Evolutionary conservation across 352 stramenopile species (phyloP).

Genomic region (Blastocystis sp.): DNA sequence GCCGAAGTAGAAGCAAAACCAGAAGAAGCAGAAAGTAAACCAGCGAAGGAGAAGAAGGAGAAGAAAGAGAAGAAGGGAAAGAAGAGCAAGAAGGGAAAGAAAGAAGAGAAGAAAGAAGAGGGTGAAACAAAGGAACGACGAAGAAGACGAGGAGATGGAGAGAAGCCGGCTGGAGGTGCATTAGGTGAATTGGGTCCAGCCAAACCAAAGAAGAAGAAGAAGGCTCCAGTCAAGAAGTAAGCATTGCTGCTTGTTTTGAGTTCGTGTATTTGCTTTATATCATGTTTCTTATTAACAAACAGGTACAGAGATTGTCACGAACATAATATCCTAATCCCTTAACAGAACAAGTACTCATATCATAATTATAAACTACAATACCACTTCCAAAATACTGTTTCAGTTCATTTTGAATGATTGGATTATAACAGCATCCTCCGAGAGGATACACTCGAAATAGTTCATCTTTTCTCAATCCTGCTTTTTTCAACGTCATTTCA

Average conservation of each 20-base stretch:
- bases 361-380: background rate
- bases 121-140: slow-evolving; percentile 36
- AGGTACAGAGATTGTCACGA: background rate
- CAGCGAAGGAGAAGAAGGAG: background rate
- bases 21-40: slow-evolving; percentile 10
- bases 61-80: background rate
- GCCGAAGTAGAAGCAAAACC: slow-evolving; percentile 52
- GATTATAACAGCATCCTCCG: background rate
- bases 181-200: background rate
- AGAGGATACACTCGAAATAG: background rate
- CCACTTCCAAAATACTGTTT: background rate
- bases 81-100: slow-evolving; percentile 29
- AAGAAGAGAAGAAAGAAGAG: slow-evolving; percentile 22
- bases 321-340: slow-evolving; percentile 14
- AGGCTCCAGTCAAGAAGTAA: slow-evolving; percentile 31
- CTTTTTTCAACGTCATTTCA: slow-evolving; percentile 15
- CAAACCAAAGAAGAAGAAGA: slow-evolving; percentile 62
- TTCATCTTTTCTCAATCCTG: background rate
- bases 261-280: slow-evolving; percentile 4
- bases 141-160: slow-evolving; percentile 14
- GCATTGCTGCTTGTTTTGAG: background rate
- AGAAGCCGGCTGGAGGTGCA: background rate
- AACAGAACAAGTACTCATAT: background rate
- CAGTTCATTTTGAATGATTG: background rate
- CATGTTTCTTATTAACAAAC: background rate